Evolutionary conservation across 1,139 yeast species (phyloP).

Genomic region (Kodamaea alishanica): DNA sequence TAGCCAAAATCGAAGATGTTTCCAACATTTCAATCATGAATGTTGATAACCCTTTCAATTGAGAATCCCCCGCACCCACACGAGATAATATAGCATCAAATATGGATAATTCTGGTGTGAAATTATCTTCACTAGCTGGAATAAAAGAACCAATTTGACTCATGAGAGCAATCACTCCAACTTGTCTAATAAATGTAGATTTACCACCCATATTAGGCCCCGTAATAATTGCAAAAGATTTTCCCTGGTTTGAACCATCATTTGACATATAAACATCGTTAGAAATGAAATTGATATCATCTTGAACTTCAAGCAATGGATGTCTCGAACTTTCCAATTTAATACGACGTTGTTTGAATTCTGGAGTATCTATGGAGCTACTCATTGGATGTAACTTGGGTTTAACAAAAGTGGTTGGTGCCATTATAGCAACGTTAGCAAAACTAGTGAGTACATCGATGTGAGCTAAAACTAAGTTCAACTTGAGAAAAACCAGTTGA

Average conservation of each 20-base stretch:
- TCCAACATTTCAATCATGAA: slow-evolving; percentile 98
- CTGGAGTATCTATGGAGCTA: slow-evolving; percentile 18
- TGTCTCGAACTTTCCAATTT: slow-evolving; percentile 74
- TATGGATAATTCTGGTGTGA: slow-evolving; percentile 68
- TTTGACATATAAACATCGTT: slow-evolving; percentile 65
- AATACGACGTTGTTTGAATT: slow-evolving; percentile 47
- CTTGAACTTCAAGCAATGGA: slow-evolving; percentile 91
- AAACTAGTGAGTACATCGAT: slow-evolving; percentile 81
- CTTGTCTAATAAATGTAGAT: slow-evolving; percentile 88
- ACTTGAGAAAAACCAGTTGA: slow-evolving; percentile 66
- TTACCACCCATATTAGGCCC: slow-evolving; percentile 99
- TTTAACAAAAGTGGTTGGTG: slow-evolving; percentile 75
- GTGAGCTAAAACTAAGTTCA: slow-evolving; percentile 63
- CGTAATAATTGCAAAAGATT: slow-evolving; percentile 79
- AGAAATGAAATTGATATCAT: slow-evolving; percentile 80
- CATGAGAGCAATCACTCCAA: slow-evolving; percentile 85
- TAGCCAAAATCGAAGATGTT: slow-evolving; percentile 84
- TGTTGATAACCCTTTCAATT: slow-evolving; percentile 91
- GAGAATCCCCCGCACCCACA: slow-evolving; percentile 99
- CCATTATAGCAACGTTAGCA: slow-evolving; percentile 81
- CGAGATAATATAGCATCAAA: slow-evolving; percentile 92
- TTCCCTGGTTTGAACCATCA: slow-evolving; percentile 27
- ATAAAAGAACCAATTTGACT: slow-evolving; percentile 92
- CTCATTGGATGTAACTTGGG: slow-evolving; percentile 59
- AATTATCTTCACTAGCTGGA: slow-evolving; percentile 51